Evolutionary conservation across 495 filamentous ascomycete species (phyloP).

Genomic region (Penicillium atrosanguineum): DNA sequence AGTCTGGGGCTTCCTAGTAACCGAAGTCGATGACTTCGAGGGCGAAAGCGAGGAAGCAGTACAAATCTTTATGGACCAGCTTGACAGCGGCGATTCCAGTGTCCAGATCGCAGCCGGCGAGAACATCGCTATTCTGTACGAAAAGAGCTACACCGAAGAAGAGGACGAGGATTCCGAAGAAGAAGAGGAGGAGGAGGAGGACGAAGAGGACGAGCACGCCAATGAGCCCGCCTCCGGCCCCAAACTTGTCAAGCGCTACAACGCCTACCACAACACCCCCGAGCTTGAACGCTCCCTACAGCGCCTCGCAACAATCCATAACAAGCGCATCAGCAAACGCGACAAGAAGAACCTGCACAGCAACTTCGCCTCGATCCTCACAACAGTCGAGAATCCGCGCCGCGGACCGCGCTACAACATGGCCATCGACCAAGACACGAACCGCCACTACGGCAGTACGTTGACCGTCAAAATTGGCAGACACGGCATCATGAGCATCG

Average conservation of each 20-base stretch:
- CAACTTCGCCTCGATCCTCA: conserved; percentile 79
- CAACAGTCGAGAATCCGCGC: conserved; percentile 75
- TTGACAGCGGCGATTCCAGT: conserved; percentile 68
- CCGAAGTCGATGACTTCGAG: conserved; percentile 77
- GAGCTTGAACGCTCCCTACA: conserved; percentile 53
- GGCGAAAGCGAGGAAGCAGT: conserved; percentile 70
- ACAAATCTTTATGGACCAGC: conserved; percentile 86
- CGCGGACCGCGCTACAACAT: conserved; percentile 69
- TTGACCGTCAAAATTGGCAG: conserved; percentile 73
- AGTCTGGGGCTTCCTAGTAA: conserved; percentile 86
- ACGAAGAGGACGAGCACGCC: conserved; percentile 48
- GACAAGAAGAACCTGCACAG: conserved; percentile 74
- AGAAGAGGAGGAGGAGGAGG: conserved; percentile 51
- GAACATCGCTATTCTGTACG: conserved; percentile 86
- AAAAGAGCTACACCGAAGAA: conserved; percentile 67
- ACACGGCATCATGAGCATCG: conserved; percentile 71
- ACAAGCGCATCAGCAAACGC: conserved; percentile 72
- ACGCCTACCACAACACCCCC: conserved; percentile 53
- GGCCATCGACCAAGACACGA: conserved; percentile 70
- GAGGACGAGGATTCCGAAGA: conserved; percentile 62
- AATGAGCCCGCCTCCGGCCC: conserved; percentile 49
- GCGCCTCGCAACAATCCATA: conserved; percentile 57
- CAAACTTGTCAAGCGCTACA: conserved; percentile 61
- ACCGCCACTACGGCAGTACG: conserved; percentile 72
- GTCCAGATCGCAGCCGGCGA: conserved; percentile 87